Evolutionary conservation across 2,329 filamentous ascomycete species (phyloP), one percentile per base, ranked within the genome.

Genomic region (Mariannaea sp.): DNA sequence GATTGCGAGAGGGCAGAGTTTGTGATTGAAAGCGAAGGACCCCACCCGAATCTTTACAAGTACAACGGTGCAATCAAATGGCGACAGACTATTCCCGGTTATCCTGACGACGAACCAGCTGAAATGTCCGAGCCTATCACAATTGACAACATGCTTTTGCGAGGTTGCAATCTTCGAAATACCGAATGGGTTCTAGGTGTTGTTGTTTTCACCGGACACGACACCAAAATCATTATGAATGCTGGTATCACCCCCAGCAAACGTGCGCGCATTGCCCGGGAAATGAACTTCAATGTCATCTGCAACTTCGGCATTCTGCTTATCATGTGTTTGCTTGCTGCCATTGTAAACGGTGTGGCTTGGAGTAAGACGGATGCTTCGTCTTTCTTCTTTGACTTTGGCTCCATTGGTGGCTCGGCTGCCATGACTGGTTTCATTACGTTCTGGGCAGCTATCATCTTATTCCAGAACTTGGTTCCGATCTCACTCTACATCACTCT

Each of bases 221-320:
- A 99, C 71, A 96, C 93, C 27, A 99, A 97, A 76, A 97, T 97
- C 71, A 99, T 99, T 94, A 89, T 97, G 77, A 99, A 99, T 70
- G 90, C 94, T 22, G 94, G 94, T 55, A 88, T 93, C 57, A 99
- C 94, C 1, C 94, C 95, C 10, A 96, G 86, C 70, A 99, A 99
- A 77, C 89, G 93, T 58, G 85, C 94, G 30, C 86, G 90, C 62
- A 92, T 99, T 65, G 90, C 92, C 47, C 88, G 91, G 58, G 92
- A 96, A 70, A 82, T 99, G 63, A 99, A 99, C 77, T 95, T 91
- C 83, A 96, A 96, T 72, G 92, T 99, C 71, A 82, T 97, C 56
- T 96, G 92, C 81, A 99, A 99, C 74, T 97, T 99, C 69, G 78
- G 89, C 65, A 86, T 99, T 62, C 82, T 99, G 12, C 87, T 96